Evolutionary conservation across 345 rosid species (phyloP), one percentile per base, ranked within the genome.

Genomic region (Kandelia obovata): DNA sequence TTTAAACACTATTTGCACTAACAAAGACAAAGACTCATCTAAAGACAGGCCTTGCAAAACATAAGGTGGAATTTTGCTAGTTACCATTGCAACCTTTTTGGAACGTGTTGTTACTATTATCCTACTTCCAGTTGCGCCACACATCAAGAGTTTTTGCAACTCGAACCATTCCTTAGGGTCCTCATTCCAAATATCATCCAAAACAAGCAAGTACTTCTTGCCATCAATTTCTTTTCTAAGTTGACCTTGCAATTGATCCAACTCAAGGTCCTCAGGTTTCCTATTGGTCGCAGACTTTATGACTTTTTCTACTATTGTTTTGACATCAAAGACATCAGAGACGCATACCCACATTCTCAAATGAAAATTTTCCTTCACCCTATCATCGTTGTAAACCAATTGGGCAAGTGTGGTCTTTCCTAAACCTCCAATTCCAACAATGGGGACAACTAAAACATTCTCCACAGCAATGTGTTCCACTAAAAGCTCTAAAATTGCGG

Each of bases 311-410:
- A 65, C 53, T 16, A 78, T 46, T 30, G 53, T 27, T 43, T 17
- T 53, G n/a, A 69, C 75, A 13, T 72, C 77, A 68, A 77, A 72
- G 15, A 35, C 61, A 9, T 65, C 66, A 26, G 77, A 69, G 19
- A 73, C 81, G 28, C 21, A 73, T 2, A 73, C 67, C 81, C 81
- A 78, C 35, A 65, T 58, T 15, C 49, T 78, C 13, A 64, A 10
- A 1, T 66, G 65, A 69, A 78, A 78, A 15, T 35, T 25, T 2
- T 5, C 25, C 15, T 53, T 60, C n/a, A 78, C 65, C 71, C 32
- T 34, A 30, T 59, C 64, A 28, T 73, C 71, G 59, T 72, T 77
- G n/a, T 58, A 77, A 17, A 63, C 74, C 19, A 68, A 20, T 17
- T 77, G 77, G 60, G 81, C 71, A 28, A 67, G 13, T 39, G 61